Percentiles rank a stretch among this genome's conserved stretches.
Evolutionary conservation across 441 rosid genomes (phyloP).

Genomic region (Jatropha podagrica): DNA sequence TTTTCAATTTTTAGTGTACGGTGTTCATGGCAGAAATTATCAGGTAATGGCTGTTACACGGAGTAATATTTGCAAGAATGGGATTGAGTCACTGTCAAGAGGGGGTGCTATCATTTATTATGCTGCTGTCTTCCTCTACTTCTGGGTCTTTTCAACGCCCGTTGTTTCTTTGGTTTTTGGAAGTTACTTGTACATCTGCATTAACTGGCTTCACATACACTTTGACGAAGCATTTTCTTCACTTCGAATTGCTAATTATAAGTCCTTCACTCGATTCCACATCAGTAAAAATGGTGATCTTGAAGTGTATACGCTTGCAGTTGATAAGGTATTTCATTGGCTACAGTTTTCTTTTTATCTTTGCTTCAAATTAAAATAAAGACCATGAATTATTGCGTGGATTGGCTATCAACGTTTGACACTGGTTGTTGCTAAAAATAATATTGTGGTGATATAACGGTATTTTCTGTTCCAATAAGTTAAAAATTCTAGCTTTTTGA

Average conservation of each 20-base stretch:
- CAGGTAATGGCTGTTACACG: constrained; percentile 98
- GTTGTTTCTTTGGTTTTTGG: constrained; percentile 94
- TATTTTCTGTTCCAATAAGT: background rate
- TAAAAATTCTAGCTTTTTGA: too few species aligned
- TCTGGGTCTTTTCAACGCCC: constrained; percentile 98
- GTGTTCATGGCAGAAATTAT: constrained; percentile 23
- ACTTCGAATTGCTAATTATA: constrained; percentile 96
- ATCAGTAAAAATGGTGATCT: constrained; percentile 71
- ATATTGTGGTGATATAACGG: background rate
- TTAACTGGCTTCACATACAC: constrained; percentile 97
- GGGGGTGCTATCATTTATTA: constrained; percentile 89
- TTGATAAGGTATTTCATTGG: constrained; percentile 66
- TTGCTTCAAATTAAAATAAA: background rate
- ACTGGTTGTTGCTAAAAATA: background rate
- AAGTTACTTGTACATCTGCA: constrained; percentile 92
- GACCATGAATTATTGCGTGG: background rate
- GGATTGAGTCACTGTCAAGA: constrained; percentile 76
- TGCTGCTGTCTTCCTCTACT: constrained; percentile 93
- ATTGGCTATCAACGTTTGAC: background rate
- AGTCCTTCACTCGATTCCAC: constrained; percentile 89
- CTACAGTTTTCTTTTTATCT: background rate
- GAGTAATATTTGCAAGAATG: constrained; percentile 80
- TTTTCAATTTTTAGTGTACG: background rate
- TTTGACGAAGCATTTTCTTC: constrained; percentile 99
- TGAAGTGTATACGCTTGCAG: constrained; percentile 93